Conservation (phyloP, 176 grass and related monocot species). For the Oryza officinalis region DNA sequence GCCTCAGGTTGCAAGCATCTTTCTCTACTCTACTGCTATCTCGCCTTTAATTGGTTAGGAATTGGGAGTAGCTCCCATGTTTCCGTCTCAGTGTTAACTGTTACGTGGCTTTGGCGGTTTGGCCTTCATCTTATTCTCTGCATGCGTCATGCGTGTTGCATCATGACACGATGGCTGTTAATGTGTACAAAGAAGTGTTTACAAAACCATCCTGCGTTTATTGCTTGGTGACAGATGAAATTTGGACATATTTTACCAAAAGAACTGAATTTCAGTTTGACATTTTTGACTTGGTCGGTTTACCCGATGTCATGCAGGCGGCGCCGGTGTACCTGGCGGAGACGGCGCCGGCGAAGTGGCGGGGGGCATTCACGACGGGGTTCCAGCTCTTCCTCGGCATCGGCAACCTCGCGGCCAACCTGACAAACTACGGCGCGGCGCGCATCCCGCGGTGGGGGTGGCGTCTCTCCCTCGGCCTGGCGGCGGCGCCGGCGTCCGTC, state of each 20-base stretch:
- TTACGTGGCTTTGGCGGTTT: not conserved
- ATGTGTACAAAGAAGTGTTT: too few relatives aligned
- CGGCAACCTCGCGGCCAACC: slow-evolving; percentile 59
- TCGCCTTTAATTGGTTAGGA: not conserved
- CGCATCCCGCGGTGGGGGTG: slow-evolving; percentile 58
- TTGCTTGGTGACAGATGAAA: too few relatives aligned
- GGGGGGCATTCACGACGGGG: slow-evolving; percentile 64
- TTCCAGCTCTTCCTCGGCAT: slow-evolving; percentile 70
- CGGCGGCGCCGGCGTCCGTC: slow-evolving; percentile 47
- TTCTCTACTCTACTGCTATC: not conserved
- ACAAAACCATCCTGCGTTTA: too few relatives aligned
- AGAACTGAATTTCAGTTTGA: too few relatives aligned
- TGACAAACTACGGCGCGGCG: slow-evolving; percentile 60
- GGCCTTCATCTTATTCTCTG: not conserved
- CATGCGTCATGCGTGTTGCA: too few relatives aligned
- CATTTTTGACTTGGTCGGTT: too few relatives aligned
- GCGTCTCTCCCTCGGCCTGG: slow-evolving; percentile 64
- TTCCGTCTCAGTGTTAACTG: not conserved
- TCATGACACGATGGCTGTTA: not conserved
- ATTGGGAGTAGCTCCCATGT: not conserved
- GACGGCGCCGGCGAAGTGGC: slow-evolving; percentile 57
- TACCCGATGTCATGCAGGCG: slow-evolving; percentile 47
- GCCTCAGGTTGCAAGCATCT: not conserved
- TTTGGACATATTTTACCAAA: too few relatives aligned
- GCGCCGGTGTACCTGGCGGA: slow-evolving; percentile 75